These are phyloP conservation scores for Lantana camara DNA, from an alignment of 257 asterid species.

Conservation along the genomic window DNA sequence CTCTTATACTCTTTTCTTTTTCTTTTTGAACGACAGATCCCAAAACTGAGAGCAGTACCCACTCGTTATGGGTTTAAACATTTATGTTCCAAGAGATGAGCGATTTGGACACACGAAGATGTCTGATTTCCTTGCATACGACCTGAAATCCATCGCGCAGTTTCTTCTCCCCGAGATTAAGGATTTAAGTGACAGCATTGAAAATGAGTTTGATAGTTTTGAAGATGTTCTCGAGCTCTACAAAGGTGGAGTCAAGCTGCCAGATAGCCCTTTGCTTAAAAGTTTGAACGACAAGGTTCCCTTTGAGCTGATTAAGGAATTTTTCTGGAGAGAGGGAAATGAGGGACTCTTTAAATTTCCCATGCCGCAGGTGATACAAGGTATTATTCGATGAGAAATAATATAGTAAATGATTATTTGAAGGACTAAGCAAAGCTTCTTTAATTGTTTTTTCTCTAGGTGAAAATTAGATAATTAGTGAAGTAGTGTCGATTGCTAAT, in stretches of 20 bases:
- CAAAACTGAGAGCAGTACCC: conserved; percentile 42
- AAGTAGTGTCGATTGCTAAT: no score
- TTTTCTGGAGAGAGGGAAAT: conserved; percentile 38
- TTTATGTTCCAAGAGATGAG: conserved; percentile 61
- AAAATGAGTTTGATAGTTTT: conserved; percentile 45
- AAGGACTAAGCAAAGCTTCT: no score
- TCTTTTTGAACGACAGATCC: conserved; percentile 24
- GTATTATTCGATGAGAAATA: conserved; percentile 32
- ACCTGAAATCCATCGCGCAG: conserved; percentile 44
- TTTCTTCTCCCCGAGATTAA: conserved; percentile 44
- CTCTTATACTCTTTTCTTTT: no score
- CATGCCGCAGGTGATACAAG: conserved; percentile 48
- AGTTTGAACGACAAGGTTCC: conserved; percentile 32
- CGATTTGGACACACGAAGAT: conserved; percentile 50
- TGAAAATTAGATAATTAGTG: no score
- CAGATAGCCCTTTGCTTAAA: conserved; percentile 16
- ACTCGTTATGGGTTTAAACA: conserved; percentile 34
- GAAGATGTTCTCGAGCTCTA: conserved; percentile 44
- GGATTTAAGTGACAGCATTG: conserved; percentile 37
- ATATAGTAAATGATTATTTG: no score
- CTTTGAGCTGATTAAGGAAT: conserved; percentile 39
- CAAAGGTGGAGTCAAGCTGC: conserved; percentile 39
- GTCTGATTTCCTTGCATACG: conserved; percentile 48
- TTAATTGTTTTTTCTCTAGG: no score
- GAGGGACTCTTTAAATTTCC: conserved; percentile 42